These are phyloP conservation scores for Dissophora ornata DNA, from an alignment of 192 early-diverging fungal species.

Conservation along the genomic window DNA sequence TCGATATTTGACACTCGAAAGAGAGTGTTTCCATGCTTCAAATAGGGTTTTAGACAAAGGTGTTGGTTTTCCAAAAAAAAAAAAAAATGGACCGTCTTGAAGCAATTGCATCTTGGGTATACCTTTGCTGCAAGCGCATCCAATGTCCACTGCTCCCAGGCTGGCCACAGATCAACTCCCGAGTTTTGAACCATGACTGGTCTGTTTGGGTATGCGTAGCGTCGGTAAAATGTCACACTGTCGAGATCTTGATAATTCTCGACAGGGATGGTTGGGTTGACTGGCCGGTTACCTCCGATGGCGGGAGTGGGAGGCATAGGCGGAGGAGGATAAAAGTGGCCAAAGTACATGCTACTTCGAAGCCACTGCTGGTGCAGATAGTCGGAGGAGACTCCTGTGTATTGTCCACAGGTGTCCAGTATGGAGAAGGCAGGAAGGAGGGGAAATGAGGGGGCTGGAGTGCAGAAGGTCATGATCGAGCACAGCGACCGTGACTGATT, in stretches of 20 bases:
- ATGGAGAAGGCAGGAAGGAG: not conserved
- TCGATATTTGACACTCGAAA: constrained; percentile 55
- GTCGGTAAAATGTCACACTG: constrained; percentile 37
- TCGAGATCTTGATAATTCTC: constrained; percentile 44
- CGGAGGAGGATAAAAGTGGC: constrained; percentile 51
- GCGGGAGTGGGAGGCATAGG: constrained; percentile 16
- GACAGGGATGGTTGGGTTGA: constrained; percentile 18
- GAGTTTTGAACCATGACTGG: constrained; percentile 55
- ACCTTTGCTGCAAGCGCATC: constrained; percentile 42
- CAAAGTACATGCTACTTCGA: constrained; percentile 52
- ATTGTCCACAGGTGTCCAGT: too few species aligned
- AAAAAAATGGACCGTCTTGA: too few species aligned
- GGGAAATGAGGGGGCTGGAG: too few species aligned
- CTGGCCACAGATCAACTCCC: constrained; percentile 55
- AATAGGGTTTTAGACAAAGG: not conserved
- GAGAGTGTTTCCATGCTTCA: constrained; percentile 41
- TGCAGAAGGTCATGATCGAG: too few species aligned
- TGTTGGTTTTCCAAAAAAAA: too few species aligned
- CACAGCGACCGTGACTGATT: too few species aligned
- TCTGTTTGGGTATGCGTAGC: constrained; percentile 42
- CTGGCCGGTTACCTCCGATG: not conserved
- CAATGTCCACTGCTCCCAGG: constrained; percentile 55
- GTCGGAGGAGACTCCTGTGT: constrained; percentile 36
- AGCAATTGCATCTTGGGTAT: not conserved
- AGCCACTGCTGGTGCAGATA: constrained; percentile 50